Conservation (phyloP, 176 grass and related monocot species). For the Oryza nivara region DNA sequence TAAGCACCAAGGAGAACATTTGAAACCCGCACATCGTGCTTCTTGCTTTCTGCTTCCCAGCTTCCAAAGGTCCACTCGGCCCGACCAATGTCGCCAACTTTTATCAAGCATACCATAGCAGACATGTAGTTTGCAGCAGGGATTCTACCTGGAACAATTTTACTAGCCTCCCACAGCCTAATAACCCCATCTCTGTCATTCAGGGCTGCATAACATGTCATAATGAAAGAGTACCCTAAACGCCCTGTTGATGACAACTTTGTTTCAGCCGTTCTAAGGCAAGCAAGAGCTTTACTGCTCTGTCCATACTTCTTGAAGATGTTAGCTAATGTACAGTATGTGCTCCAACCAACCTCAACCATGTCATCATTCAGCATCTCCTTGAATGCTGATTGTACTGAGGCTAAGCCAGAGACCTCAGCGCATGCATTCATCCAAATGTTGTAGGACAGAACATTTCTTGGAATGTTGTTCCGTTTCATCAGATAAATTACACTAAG, state of each 20-base stretch:
- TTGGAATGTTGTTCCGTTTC: slow-evolving; percentile 65
- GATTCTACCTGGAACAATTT: slow-evolving; percentile 68
- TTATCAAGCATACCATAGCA: slow-evolving; percentile 65
- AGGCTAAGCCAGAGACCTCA: slow-evolving; percentile 52
- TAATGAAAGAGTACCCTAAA: slow-evolving; percentile 75
- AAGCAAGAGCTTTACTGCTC: slow-evolving; percentile 51
- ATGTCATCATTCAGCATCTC: slow-evolving; percentile 73
- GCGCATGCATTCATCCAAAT: slow-evolving; percentile 73
- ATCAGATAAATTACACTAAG: slow-evolving; percentile 61
- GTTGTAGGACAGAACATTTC: slow-evolving; percentile 71
- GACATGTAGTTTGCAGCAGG: slow-evolving; percentile 68
- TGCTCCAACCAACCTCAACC: slow-evolving; percentile 89
- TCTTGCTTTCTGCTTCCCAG: slow-evolving; percentile 68
- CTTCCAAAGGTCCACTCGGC: slow-evolving; percentile 74
- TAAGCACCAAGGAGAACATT: slow-evolving; percentile 89
- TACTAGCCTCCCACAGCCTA: slow-evolving; percentile 78
- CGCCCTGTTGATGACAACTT: slow-evolving; percentile 61
- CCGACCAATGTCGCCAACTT: slow-evolving; percentile 59
- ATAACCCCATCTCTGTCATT: slow-evolving; percentile 61
- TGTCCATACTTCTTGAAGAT: slow-evolving; percentile 58
- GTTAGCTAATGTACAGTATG: slow-evolving; percentile 72
- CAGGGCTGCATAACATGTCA: slow-evolving; percentile 80
- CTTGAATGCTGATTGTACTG: slow-evolving; percentile 53
- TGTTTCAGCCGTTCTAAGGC: slow-evolving; percentile 66
- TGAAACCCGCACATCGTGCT: slow-evolving; percentile 68